phyloP scores from a whole-genome alignment of 129 eudicot genomes.

The carrot (Daucus carota) region DNA sequence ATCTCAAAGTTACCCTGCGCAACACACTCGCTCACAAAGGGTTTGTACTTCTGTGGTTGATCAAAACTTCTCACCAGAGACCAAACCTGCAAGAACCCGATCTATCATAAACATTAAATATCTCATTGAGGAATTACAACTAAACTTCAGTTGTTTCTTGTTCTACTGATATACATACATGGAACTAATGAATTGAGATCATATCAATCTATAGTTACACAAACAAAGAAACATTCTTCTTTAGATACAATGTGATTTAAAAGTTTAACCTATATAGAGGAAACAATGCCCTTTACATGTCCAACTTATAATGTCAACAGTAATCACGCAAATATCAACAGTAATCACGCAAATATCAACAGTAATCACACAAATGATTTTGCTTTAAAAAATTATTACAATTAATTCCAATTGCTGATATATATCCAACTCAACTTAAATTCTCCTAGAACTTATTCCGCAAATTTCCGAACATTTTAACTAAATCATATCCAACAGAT shows the following conservation, averaged over 20 bases:
- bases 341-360: background rate
- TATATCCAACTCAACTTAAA: background rate
- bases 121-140: background rate
- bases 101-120: conserved; percentile 12
- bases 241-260: background rate
- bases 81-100: conserved; percentile 60
- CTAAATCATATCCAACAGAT: background rate
- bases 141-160: background rate
- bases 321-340: background rate
- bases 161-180: background rate
- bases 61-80: conserved; percentile 96
- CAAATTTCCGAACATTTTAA: background rate
- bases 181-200: background rate
- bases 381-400: background rate
- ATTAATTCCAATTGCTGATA: background rate
- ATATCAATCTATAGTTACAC: background rate
- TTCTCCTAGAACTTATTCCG: background rate
- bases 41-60: conserved; percentile 95
- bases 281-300: background rate
- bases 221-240: background rate
- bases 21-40: conserved; percentile 76
- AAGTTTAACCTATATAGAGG: background rate
- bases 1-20: conserved; percentile 73
- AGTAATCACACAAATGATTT: background rate
- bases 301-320: background rate